phyloP scores from a whole-genome alignment of 1,139 yeast species.

The Yarrowia galli region DNA sequence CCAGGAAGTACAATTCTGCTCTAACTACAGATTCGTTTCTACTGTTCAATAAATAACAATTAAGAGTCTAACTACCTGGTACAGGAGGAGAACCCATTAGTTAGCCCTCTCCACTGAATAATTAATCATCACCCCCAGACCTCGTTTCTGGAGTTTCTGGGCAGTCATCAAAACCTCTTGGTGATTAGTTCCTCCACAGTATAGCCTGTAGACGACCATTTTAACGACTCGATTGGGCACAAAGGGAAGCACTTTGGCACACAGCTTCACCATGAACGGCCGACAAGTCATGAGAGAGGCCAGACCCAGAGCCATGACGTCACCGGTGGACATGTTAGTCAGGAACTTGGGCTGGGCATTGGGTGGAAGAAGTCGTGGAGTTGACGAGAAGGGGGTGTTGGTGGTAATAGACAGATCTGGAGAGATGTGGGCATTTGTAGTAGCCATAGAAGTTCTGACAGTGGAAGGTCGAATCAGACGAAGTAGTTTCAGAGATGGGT shows the following conservation, averaged over 20 bases:
- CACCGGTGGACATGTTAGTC: slow-evolving; percentile 8
- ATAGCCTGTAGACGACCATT: slow-evolving; percentile 76
- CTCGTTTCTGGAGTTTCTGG: slow-evolving; percentile 66
- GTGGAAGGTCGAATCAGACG: slow-evolving; percentile 1
- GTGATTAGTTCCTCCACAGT: slow-evolving; percentile 89
- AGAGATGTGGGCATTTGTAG: neutral
- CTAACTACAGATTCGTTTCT: no score
- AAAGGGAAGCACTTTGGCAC: slow-evolving; percentile 50
- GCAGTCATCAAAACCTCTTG: slow-evolving; percentile 76
- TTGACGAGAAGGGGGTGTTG: neutral
- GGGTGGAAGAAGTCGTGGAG: slow-evolving; percentile 18
- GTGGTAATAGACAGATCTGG: neutral
- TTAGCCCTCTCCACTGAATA: slow-evolving; percentile 10
- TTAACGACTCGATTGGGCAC: slow-evolving; percentile 75
- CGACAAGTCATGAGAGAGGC: slow-evolving; percentile 50
- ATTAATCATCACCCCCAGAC: slow-evolving; percentile 78
- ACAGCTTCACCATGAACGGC: slow-evolving; percentile 47
- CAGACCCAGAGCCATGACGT: slow-evolving; percentile 43
- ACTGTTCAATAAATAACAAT: neutral
- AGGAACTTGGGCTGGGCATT: slow-evolving; percentile 2
- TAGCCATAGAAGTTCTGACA: no score
- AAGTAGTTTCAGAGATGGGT: neutral
- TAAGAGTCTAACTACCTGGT: neutral
- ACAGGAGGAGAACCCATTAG: neutral
- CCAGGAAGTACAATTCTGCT: no score